These are phyloP conservation scores for Xylaria sp. DNA, from an alignment of 2,329 filamentous ascomycete species.

Conservation along the genomic window DNA sequence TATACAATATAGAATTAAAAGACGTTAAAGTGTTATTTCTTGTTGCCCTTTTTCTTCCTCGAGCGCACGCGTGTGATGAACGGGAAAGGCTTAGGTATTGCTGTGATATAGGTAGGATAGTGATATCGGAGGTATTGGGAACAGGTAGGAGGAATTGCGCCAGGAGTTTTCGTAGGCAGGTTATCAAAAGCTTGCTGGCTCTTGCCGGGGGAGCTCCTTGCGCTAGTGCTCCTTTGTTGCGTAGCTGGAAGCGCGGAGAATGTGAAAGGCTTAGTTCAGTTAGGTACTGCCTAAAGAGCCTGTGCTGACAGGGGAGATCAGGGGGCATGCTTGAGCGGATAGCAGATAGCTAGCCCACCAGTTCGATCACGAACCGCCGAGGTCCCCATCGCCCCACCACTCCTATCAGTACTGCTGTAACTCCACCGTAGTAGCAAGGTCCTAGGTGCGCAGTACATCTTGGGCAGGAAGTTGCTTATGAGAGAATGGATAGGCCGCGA, in stretches of 20 bases:
- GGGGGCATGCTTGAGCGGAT: conserved; percentile 1
- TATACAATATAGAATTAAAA: conserved; percentile 22
- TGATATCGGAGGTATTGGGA: conserved; percentile 4
- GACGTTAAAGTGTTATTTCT: conserved; percentile 7
- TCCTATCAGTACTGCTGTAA: background rate
- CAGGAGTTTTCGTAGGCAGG: conserved; percentile 9
- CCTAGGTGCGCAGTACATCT: background rate
- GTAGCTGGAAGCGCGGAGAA: conserved; percentile 36
- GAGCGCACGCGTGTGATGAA: conserved; percentile 10
- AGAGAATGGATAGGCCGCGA: background rate
- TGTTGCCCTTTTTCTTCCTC: conserved; percentile 9
- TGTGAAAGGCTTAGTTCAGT: conserved; percentile 15
- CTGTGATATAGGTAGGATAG: conserved; percentile 2
- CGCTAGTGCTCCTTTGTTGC: conserved; percentile 22
- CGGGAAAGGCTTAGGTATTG: conserved; percentile 5
- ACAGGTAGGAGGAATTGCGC: conserved; percentile 26
- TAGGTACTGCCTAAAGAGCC: background rate
- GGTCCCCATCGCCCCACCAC: conserved; percentile 4
- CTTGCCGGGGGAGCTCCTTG: conserved; percentile 29
- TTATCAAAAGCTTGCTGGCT: conserved; percentile 28
- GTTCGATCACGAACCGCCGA: background rate
- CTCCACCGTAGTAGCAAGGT: background rate
- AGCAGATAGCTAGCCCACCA: background rate
- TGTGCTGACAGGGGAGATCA: conserved; percentile 1
- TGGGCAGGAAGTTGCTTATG: no score